Evolutionary conservation across 768 basidiomycete genomes (phyloP).

Genomic region (Boletus speciosus): DNA sequence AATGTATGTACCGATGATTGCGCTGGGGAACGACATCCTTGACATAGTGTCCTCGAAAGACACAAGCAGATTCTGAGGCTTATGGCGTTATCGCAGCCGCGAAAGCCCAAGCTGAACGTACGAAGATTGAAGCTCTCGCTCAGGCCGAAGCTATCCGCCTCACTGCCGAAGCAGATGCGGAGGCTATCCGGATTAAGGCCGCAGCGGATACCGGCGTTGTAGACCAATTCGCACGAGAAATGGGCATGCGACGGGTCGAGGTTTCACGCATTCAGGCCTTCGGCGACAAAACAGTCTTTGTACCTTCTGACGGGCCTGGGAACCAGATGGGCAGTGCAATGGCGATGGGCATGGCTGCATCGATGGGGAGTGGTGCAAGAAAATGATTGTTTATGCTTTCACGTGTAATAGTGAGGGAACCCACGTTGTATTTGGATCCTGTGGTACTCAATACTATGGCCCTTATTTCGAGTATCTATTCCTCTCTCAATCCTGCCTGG

Average conservation of each 20-base stretch:
- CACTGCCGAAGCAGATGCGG: conserved; percentile 71
- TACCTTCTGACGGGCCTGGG: conserved; percentile 58
- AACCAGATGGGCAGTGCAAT: conserved; percentile 58
- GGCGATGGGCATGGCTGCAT: conserved; percentile 68
- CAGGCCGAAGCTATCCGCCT: conserved; percentile 75
- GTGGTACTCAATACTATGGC: background rate
- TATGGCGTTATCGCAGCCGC: conserved; percentile 72
- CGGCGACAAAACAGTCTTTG: conserved; percentile 67
- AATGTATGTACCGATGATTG: conserved; percentile 33
- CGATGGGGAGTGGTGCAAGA: conserved; percentile 43
- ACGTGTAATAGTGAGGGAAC: background rate
- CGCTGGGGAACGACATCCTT: background rate
- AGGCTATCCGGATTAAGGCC: conserved; percentile 62
- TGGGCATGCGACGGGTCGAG: conserved; percentile 68
- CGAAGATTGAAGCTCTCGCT: conserved; percentile 70
- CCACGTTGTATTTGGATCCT: too few species aligned
- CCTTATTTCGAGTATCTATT: background rate
- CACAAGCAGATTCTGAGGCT: conserved; percentile 72
- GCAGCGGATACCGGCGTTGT: conserved; percentile 56
- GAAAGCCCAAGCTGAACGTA: conserved; percentile 63
- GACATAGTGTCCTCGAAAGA: conserved; percentile 31
- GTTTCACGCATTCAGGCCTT: conserved; percentile 60
- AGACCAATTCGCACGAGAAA: conserved; percentile 71
- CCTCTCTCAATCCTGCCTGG: background rate
- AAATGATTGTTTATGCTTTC: conserved; percentile 5